Evolutionary conservation across 306 rosid species (phyloP).

Genomic region (Crotalaria pallida): DNA sequence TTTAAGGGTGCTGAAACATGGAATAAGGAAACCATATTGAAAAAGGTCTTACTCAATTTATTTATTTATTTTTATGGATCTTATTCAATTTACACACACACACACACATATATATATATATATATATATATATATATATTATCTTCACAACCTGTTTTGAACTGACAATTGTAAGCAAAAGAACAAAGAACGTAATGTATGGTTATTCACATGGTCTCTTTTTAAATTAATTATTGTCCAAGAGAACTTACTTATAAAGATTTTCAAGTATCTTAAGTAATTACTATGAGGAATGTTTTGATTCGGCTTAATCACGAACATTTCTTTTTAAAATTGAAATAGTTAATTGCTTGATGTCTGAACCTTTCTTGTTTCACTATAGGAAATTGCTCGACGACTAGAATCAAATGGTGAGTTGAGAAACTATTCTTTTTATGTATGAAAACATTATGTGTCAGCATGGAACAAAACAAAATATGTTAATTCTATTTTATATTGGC

Average conservation of each 20-base stretch:
- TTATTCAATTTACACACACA: background rate
- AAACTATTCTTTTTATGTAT: background rate
- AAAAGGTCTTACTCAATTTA: constrained; percentile 22
- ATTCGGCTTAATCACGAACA: background rate
- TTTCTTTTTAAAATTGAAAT: background rate
- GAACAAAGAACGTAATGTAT: background rate
- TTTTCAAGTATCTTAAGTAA: background rate
- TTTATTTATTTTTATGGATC: too few species aligned
- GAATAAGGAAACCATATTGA: constrained; percentile 64
- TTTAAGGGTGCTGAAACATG: constrained; percentile 59
- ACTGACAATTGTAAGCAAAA: background rate
- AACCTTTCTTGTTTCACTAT: constrained; percentile 12
- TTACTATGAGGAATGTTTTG: background rate
- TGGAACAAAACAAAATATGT: too few species aligned
- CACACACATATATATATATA: too few species aligned
- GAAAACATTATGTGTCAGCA: too few species aligned
- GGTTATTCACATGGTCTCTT: background rate
- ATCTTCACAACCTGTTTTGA: background rate
- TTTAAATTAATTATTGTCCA: too few species aligned
- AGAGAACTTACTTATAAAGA: background rate
- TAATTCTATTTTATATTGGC: too few species aligned
- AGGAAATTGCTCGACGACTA: constrained; percentile 49
- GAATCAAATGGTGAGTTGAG: constrained; percentile 46
- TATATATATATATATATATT: too few species aligned
- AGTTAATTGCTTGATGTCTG: constrained; percentile 8